Conservation (phyloP, 495 filamentous ascomycete species). For the Podospora fimiseda region DNA sequence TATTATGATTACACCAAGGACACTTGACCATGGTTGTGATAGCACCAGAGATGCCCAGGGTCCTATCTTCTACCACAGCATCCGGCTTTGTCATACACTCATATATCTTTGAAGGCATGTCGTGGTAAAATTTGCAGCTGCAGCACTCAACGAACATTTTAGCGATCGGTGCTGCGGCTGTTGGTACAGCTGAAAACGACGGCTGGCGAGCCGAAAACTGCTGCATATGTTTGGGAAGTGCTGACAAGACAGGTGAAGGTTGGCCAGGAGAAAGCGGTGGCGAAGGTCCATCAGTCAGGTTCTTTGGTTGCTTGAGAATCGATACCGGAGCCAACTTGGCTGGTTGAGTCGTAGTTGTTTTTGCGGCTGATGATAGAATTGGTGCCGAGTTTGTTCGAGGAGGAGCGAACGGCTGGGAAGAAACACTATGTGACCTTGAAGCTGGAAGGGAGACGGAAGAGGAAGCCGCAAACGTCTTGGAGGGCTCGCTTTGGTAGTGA, state of each 20-base stretch:
- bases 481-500: not conserved
- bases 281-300: slow-evolving; percentile 8
- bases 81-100: slow-evolving; percentile 65
- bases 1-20: slow-evolving; percentile 72
- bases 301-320: slow-evolving; percentile 26
- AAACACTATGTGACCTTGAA: slow-evolving; percentile 4
- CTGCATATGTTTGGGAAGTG: slow-evolving; percentile 31
- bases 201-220: slow-evolving; percentile 14
- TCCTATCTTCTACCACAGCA: slow-evolving; percentile 42
- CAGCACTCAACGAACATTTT: slow-evolving; percentile 81
- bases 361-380: not conserved
- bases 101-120: slow-evolving; percentile 69
- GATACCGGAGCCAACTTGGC: slow-evolving; percentile 10
- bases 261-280: not conserved
- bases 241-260: slow-evolving; percentile 14
- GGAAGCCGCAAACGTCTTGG: not conserved
- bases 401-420: not conserved
- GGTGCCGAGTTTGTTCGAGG: slow-evolving; percentile 14
- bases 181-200: slow-evolving; percentile 4
- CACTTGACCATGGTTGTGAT: slow-evolving; percentile 58
- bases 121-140: slow-evolving; percentile 74
- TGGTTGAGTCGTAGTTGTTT: no score
- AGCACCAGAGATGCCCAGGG: slow-evolving; percentile 44
- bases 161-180: slow-evolving; percentile 41
- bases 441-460: slow-evolving; percentile 4